phyloP scores from a whole-genome alignment of 257 asterid genomes.

The Solanum lycopersicoides region DNA sequence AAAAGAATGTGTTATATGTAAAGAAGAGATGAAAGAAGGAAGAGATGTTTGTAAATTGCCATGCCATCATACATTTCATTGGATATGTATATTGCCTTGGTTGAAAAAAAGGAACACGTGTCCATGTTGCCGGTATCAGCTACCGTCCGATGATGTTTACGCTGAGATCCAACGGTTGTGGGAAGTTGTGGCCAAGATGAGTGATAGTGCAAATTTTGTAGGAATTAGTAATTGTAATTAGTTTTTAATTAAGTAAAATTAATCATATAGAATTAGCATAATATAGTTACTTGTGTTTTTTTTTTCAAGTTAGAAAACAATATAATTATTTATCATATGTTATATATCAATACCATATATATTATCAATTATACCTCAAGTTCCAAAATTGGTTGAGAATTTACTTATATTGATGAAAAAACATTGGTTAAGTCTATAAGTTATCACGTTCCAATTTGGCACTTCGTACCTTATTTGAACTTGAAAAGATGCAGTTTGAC shows the following conservation, averaged over 20 bases:
- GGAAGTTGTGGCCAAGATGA: conserved; percentile 38
- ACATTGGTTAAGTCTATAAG: no score
- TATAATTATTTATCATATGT: not conserved
- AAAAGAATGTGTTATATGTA: conserved; percentile 67
- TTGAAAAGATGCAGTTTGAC: not conserved
- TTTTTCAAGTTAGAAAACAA: not conserved
- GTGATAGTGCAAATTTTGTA: not conserved
- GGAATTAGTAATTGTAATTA: not conserved
- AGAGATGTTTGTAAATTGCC: conserved; percentile 86
- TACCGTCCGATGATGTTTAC: conserved; percentile 66
- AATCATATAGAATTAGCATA: not conserved
- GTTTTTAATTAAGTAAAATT: not conserved
- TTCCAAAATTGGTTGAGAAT: not conserved
- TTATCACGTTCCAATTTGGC: no score
- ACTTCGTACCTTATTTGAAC: no score
- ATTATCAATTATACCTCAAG: not conserved
- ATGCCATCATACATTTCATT: conserved; percentile 75
- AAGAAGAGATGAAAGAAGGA: conserved; percentile 63
- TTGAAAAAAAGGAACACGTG: conserved; percentile 60
- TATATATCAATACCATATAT: not conserved
- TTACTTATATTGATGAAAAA: not conserved
- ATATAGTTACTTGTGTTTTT: not conserved
- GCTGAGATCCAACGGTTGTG: conserved; percentile 69
- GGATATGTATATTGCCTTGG: conserved; percentile 78
- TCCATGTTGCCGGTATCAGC: conserved; percentile 80